phyloP scores from a whole-genome alignment of 257 asterid species.

The Ilex asprella region DNA sequence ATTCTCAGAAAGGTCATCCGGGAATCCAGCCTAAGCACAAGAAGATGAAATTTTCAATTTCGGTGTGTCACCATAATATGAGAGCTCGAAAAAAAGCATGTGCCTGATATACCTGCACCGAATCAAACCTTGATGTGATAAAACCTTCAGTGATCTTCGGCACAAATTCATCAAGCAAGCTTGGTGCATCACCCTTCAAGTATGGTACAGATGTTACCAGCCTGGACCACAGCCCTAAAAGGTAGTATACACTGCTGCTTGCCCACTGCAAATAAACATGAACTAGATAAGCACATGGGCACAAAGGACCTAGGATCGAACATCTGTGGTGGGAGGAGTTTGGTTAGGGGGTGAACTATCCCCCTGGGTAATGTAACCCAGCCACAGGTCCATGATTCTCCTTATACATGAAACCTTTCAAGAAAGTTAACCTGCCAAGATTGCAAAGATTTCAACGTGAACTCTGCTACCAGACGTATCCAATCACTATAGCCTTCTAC shows the following conservation, averaged over 20 bases:
- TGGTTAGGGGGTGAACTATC: too few relatives aligned
- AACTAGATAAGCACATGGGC: conserved; percentile 1
- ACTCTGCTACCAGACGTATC: conserved; percentile 96
- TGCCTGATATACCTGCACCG: conserved; percentile 66
- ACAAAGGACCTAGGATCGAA: too few relatives aligned
- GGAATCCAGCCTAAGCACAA: conserved; percentile 47
- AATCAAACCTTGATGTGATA: conserved; percentile 89
- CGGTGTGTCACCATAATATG: background rate
- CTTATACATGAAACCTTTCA: conserved; percentile 4
- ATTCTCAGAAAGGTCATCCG: conserved; percentile 84
- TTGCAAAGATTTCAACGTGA: conserved; percentile 78
- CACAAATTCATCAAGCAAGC: conserved; percentile 95
- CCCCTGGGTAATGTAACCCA: too few relatives aligned
- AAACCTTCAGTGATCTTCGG: conserved; percentile 91
- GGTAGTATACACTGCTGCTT: conserved; percentile 95
- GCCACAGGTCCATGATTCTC: background rate
- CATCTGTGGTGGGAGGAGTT: too few relatives aligned
- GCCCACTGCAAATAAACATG: conserved; percentile 73
- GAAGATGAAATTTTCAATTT: conserved; percentile 3
- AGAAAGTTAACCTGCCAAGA: conserved; percentile 81
- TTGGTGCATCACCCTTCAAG: conserved; percentile 92
- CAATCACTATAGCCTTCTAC: conserved; percentile 97
- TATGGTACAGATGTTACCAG: conserved; percentile 92
- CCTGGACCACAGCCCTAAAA: conserved; percentile 97
- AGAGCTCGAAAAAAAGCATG: conserved; percentile 6